These are phyloP conservation scores for Yamadazyma buinensis DNA, from an alignment of 1,139 yeast genomes.

Conservation along the genomic window DNA sequence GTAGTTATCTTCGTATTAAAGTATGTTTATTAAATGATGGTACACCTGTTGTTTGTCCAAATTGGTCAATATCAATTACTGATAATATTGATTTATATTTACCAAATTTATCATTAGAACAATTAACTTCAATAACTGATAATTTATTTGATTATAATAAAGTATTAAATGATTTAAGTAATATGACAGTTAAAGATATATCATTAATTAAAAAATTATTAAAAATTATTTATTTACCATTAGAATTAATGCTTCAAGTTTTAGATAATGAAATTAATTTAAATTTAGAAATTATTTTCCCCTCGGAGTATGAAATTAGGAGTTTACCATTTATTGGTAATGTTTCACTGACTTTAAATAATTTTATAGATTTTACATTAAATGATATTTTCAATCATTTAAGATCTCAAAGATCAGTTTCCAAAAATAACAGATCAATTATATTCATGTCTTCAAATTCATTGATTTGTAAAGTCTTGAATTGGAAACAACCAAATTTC, in stretches of 20 bases:
- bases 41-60: constrained; percentile 79
- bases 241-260: constrained; percentile 54
- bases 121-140: constrained; percentile 39
- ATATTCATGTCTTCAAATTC: constrained; percentile 86
- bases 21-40: constrained; percentile 79
- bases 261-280: constrained; percentile 61
- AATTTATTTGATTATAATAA: constrained; percentile 41
- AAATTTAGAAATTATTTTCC: constrained; percentile 77
- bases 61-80: constrained; percentile 57
- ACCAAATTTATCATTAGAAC: constrained; percentile 42
- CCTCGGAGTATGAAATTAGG: constrained; percentile 64
- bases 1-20: constrained; percentile 68
- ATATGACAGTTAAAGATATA: constrained; percentile 37
- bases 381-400: constrained; percentile 77
- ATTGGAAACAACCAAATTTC: constrained; percentile 98
- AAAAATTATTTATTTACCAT: constrained; percentile 51
- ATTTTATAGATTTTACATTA: constrained; percentile 71
- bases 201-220: constrained; percentile 37
- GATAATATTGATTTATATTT: constrained; percentile 54
- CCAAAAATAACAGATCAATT: constrained; percentile 51
- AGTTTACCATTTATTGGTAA: constrained; percentile 51
- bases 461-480: constrained; percentile 82
- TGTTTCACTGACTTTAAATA: constrained; percentile 53
- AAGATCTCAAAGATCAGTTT: constrained; percentile 40
- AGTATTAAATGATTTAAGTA: constrained; percentile 38